Conservation (phyloP, 1,284 basidiomycete genomes). For the Athelia psychrophila region DNA sequence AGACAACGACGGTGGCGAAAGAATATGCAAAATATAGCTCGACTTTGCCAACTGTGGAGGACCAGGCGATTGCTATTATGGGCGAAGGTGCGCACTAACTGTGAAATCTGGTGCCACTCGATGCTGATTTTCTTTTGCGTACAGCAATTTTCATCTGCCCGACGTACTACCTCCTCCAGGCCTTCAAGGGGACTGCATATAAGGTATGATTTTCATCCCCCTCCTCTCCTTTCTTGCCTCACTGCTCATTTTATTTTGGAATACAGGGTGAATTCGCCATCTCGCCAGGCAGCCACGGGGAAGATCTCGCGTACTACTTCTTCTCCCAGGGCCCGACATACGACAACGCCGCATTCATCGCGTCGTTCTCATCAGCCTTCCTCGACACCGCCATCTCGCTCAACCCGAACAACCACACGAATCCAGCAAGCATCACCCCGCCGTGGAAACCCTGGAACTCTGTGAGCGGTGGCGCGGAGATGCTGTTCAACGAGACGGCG, state of each 20-base stretch:
- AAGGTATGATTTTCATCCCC: conserved; percentile 13
- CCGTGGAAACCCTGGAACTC: conserved; percentile 2
- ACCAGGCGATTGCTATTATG: conserved; percentile 14
- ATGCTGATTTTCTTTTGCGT: neutral
- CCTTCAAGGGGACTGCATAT: conserved; percentile 20
- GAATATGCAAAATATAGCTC: conserved; percentile 4
- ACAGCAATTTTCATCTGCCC: conserved; percentile 33
- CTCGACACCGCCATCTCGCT: conserved; percentile 13
- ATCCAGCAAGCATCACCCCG: neutral
- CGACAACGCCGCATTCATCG: conserved; percentile 12
- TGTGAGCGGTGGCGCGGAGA: neutral
- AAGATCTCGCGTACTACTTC: conserved; percentile 19
- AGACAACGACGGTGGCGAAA: conserved; percentile 1
- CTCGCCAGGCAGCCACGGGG: conserved; percentile 17
- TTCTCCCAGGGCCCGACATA: conserved; percentile 4
- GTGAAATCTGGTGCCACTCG: neutral
- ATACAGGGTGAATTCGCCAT: conserved; percentile 20
- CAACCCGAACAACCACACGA: conserved; percentile 11
- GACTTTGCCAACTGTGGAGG: neutral
- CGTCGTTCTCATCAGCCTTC: conserved; percentile 16
- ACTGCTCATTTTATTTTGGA: neutral
- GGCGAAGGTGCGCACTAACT: conserved; percentile 17
- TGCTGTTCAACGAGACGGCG: conserved; percentile 6
- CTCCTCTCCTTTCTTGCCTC: too few species aligned
- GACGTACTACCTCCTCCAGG: conserved; percentile 24